phyloP scores from a whole-genome alignment of 345 rosid species.

The Acer negundo region DNA sequence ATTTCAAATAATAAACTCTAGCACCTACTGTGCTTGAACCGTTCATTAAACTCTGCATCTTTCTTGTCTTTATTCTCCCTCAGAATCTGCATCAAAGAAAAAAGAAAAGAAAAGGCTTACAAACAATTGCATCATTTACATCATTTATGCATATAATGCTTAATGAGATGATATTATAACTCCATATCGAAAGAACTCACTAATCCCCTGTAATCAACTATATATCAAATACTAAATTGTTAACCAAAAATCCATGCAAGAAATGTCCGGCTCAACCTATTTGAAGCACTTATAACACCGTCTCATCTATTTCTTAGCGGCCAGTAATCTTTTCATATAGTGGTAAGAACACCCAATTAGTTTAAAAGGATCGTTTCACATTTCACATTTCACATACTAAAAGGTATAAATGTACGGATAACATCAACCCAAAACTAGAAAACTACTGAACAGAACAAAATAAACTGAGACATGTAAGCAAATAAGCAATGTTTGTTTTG shows the following conservation, averaged over 20 bases:
- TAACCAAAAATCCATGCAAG: background rate
- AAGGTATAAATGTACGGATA: background rate
- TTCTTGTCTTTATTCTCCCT: slow-evolving; percentile 95
- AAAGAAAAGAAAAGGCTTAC: background rate
- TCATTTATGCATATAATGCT: background rate
- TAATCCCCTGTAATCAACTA: background rate
- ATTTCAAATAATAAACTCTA: slow-evolving; percentile 2
- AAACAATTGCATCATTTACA: background rate
- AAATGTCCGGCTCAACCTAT: background rate
- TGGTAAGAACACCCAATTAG: too few species aligned
- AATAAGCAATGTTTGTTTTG: background rate
- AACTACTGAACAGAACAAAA: background rate
- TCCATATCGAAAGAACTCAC: background rate
- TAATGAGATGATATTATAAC: background rate
- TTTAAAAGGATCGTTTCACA: too few species aligned
- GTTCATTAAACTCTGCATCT: slow-evolving; percentile 94
- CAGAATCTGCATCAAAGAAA: slow-evolving; percentile 52
- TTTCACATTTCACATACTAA: too few species aligned
- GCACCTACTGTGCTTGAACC: slow-evolving; percentile 89
- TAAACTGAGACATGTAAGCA: too few species aligned
- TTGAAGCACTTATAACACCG: background rate
- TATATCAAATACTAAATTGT: background rate
- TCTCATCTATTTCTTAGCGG: background rate
- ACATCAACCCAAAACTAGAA: background rate
- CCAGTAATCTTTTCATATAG: too few species aligned